Conservation (phyloP, 2,329 filamentous ascomycete species). For the Stylonectria norvegica region DNA sequence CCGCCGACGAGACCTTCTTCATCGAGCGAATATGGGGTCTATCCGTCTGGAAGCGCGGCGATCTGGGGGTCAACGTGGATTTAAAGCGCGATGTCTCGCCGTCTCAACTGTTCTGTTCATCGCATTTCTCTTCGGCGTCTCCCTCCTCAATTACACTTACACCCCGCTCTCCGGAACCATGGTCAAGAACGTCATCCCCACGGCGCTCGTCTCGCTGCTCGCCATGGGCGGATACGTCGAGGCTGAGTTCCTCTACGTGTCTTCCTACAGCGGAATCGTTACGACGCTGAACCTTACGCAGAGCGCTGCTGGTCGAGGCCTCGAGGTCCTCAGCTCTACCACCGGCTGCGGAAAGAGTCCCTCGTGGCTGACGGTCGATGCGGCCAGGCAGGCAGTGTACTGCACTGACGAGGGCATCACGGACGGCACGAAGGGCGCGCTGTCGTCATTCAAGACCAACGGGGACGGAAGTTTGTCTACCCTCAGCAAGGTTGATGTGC, state of each 20-base stretch:
- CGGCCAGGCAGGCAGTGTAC: slow-evolving; percentile 48
- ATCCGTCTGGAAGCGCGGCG: no score
- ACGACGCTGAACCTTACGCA: slow-evolving; percentile 44
- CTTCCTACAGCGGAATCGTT: slow-evolving; percentile 47
- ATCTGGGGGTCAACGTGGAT: no score
- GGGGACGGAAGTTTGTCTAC: slow-evolving; percentile 37
- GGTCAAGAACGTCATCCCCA: not conserved
- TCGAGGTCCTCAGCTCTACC: slow-evolving; percentile 42
- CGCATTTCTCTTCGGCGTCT: slow-evolving; percentile 14
- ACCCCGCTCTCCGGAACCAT: not conserved
- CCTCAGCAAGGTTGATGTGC: slow-evolving; percentile 34
- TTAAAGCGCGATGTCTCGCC: no score
- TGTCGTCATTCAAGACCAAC: slow-evolving; percentile 41
- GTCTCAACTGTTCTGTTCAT: slow-evolving; percentile 4
- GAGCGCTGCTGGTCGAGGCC: no score
- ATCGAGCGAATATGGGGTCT: no score
- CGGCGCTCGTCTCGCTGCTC: not conserved
- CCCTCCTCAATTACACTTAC: slow-evolving; percentile 18
- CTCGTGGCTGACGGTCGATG: slow-evolving; percentile 59
- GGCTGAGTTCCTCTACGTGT: slow-evolving; percentile 38
- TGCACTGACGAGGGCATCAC: slow-evolving; percentile 58
- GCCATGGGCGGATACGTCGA: not conserved
- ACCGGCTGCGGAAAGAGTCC: slow-evolving; percentile 52
- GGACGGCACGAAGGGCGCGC: slow-evolving; percentile 41
- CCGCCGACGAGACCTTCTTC: no score